Base-by-base conservation (phyloP, 495 filamentous ascomycete species). In the Trichodelitschia bisporula region DNA sequence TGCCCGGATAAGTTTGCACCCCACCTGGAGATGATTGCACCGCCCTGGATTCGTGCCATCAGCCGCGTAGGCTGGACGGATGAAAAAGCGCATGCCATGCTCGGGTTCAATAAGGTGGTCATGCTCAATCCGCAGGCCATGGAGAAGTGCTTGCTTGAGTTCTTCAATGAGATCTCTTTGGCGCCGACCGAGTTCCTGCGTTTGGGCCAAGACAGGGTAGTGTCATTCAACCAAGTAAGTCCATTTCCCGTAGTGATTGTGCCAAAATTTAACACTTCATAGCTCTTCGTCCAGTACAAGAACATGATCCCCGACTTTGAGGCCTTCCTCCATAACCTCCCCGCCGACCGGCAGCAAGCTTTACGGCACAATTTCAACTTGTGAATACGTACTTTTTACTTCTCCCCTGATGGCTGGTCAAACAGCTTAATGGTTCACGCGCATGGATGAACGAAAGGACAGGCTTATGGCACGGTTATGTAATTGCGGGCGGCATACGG, bases 51-150 rank as follows among this genome's bases (percentile, higher is more conserved):
- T 25, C 61, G 59, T 26, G 69, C 77, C 0, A 82, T 95, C 56
- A 61, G 64, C 34, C 75, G 77, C 33, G 75, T 93, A 24, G 73
- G 80, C 28, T 73, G 74, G 40, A 84, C 83, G 8, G 77, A 90
- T 32, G 86, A 99, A 54, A 97, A 95, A 55, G 79, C 74, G 0
- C 80, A 83, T 12, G 84, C 89, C 2, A 74, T 93, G 50, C 63
- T 77, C 37, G 86, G 86, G 0, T 92, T 97, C 55, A 73, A 72
- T 34, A 58, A 74, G 34, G 66, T 84, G 33, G 75, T 93, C 3
- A 66, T 77, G 35, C 62, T 64, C 47, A 93, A 95, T 39, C 89
- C 86, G 2, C 66, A 77, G 47, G 78, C 82, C 2, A 89, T 95
- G 69, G 84, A 92, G 51, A 65, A 69, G 26, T 74, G 68, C 35